These are phyloP conservation scores for Lactarius vividus DNA, from an alignment of 768 basidiomycete genomes.

Conservation along the genomic window DNA sequence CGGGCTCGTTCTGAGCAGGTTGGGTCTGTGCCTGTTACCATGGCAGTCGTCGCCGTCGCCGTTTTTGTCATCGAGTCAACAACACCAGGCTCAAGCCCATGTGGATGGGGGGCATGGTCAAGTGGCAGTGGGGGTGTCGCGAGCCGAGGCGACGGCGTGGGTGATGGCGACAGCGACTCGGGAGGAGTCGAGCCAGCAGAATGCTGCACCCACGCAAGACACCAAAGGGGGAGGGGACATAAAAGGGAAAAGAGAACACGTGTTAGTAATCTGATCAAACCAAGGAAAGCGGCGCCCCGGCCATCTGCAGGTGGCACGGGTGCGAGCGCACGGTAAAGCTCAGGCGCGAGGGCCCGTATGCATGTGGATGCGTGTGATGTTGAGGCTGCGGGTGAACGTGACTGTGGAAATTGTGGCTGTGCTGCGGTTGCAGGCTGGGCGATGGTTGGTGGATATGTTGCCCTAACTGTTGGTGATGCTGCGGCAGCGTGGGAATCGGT, in stretches of 20 bases:
- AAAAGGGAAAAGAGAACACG: constrained; percentile 14
- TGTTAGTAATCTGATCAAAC: constrained; percentile 10
- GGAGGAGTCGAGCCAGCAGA: constrained; percentile 16
- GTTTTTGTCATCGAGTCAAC: constrained; percentile 1
- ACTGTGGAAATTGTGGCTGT: not conserved
- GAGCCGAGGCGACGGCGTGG: constrained; percentile 17
- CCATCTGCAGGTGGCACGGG: constrained; percentile 22
- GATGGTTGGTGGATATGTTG: constrained; percentile 20
- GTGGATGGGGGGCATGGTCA: constrained; percentile 12
- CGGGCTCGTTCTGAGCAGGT: constrained; percentile 42
- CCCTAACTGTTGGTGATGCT: not conserved
- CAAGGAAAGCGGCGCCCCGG: constrained; percentile 19
- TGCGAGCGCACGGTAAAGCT: constrained; percentile 37
- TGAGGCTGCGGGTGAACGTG: constrained; percentile 26
- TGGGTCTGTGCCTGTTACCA: constrained; percentile 9
- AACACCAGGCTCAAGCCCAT: constrained; percentile 7
- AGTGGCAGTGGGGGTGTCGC: constrained; percentile 21
- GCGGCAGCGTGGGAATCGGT: constrained; percentile 28
- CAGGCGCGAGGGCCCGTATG: constrained; percentile 39
- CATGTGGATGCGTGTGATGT: constrained; percentile 20
- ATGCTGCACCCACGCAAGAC: constrained; percentile 7
- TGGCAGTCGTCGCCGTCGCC: not conserved
- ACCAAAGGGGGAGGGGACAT: not conserved
- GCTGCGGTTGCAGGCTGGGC: constrained; percentile 6
- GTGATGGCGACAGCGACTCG: constrained; percentile 18